Conservation (phyloP, 1,284 basidiomycete species). For the Tilletia indica region DNA sequence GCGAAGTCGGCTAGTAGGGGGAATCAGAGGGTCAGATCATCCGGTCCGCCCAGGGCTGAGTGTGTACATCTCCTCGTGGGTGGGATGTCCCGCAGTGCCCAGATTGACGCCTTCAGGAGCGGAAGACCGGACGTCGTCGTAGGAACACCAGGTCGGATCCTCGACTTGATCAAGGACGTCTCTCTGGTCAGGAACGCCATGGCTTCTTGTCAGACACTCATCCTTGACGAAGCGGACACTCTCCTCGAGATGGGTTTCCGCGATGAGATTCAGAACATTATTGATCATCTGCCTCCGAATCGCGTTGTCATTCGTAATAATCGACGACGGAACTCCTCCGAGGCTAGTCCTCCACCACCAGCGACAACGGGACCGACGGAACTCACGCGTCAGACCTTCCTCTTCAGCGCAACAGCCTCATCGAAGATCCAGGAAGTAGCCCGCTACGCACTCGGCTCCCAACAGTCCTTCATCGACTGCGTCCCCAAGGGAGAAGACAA, state of each 20-base stretch:
- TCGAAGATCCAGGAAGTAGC: conserved; percentile 60
- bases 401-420: conserved; percentile 83
- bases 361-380: too few relatives aligned
- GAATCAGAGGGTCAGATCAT: conserved; percentile 49
- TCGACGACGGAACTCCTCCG: too few relatives aligned
- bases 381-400: conserved; percentile 73
- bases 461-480: conserved; percentile 66
- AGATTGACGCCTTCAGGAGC: conserved; percentile 69
- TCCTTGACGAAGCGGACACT: conserved; percentile 94
- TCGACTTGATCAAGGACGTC: conserved; percentile 68
- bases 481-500: conserved; percentile 65
- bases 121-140: conserved; percentile 81
- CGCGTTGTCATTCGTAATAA: conserved; percentile 56
- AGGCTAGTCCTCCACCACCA: too few relatives aligned
- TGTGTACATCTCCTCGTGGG: conserved; percentile 75
- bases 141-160: conserved; percentile 84
- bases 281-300: conserved; percentile 66
- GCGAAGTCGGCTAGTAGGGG: conserved; percentile 59
- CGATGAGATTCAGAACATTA: conserved; percentile 78
- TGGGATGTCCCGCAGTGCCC: conserved; percentile 68
- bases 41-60: neutral
- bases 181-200: conserved; percentile 40
- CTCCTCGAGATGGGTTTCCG: conserved; percentile 95
- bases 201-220: conserved; percentile 66
- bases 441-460: conserved; percentile 63